Evolutionary conservation across 495 filamentous ascomycete species (phyloP).

Genomic region (Aspergillus cavernicola): DNA sequence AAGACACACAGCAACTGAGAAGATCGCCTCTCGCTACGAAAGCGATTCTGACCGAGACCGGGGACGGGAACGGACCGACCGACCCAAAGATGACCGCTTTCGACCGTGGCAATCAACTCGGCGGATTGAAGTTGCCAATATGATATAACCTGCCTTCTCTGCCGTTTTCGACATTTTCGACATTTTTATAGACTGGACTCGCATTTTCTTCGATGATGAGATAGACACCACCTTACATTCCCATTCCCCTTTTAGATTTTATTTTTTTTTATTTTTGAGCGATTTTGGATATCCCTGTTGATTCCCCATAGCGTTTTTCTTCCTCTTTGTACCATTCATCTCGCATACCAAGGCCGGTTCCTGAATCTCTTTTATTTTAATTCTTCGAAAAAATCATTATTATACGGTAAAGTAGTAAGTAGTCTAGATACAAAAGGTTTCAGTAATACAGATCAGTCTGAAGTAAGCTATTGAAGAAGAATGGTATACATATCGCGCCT

Average conservation of each 20-base stretch:
- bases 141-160: conserved; percentile 12
- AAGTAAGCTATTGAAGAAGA: too few relatives aligned
- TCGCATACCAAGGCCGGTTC: conserved; percentile 2
- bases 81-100: conserved; percentile 11
- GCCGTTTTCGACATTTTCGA: background rate
- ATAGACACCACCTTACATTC: conserved; percentile 4
- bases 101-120: conserved; percentile 14
- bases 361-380: background rate
- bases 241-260: background rate
- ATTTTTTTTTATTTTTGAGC: background rate
- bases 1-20: conserved; percentile 4
- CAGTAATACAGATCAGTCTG: too few relatives aligned
- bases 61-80: background rate
- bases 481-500: too few relatives aligned
- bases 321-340: background rate
- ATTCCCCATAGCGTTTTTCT: conserved; percentile 3
- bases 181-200: background rate
- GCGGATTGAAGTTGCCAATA: conserved; percentile 15
- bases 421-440: too few relatives aligned
- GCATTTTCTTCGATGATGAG: background rate
- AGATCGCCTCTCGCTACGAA: conserved; percentile 8
- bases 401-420: too few relatives aligned
- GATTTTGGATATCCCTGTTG: conserved; percentile 1
- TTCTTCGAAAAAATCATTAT: too few relatives aligned
- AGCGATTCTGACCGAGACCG: conserved; percentile 16